Conservation (phyloP, 2,329 filamentous ascomycete genomes). For the Phyllosticta ampelicida region DNA sequence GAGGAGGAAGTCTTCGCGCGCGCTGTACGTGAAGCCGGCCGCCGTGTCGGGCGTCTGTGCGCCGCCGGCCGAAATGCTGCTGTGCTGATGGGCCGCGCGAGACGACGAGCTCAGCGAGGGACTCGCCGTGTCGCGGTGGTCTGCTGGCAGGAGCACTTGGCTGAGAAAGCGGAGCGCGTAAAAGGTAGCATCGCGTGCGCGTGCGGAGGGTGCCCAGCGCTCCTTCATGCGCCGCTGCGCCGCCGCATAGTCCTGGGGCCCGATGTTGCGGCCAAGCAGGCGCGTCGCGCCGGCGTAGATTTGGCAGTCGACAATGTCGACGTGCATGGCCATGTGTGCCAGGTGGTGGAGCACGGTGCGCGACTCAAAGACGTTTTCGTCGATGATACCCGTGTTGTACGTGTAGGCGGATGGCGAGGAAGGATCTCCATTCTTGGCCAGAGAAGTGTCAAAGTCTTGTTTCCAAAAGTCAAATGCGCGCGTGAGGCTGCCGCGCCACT, state of each 20-base stretch:
- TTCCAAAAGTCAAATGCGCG: slow-evolving; percentile 92
- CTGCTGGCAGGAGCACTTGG: slow-evolving; percentile 62
- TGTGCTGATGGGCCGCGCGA: slow-evolving; percentile 2
- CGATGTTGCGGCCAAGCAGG: slow-evolving; percentile 76
- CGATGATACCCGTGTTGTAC: slow-evolving; percentile 30
- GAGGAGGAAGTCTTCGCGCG: slow-evolving; percentile 77
- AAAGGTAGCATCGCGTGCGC: slow-evolving; percentile 81
- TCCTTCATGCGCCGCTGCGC: slow-evolving; percentile 79
- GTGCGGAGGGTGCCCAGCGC: slow-evolving; percentile 77
- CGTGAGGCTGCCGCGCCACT: slow-evolving; percentile 78
- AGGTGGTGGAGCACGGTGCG: slow-evolving; percentile 84
- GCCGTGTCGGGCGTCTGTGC: slow-evolving; percentile 21
- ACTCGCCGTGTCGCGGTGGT: slow-evolving; percentile 25
- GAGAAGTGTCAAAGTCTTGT: slow-evolving; percentile 73
- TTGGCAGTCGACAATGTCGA: slow-evolving; percentile 94
- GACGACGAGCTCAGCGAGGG: background rate
- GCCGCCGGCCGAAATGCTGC: background rate
- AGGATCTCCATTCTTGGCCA: slow-evolving; percentile 45
- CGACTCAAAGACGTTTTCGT: slow-evolving; percentile 73
- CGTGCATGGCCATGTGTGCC: slow-evolving; percentile 96
- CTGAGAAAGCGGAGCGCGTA: slow-evolving; percentile 83
- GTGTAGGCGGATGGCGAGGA: slow-evolving; percentile 18
- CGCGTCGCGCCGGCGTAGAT: slow-evolving; percentile 85
- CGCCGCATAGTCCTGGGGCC: slow-evolving; percentile 65
- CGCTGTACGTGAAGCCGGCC: slow-evolving; percentile 51